Evolutionary conservation across 1,284 basidiomycete species (phyloP).

Genomic region (Taiwanofungus camphoratus): DNA sequence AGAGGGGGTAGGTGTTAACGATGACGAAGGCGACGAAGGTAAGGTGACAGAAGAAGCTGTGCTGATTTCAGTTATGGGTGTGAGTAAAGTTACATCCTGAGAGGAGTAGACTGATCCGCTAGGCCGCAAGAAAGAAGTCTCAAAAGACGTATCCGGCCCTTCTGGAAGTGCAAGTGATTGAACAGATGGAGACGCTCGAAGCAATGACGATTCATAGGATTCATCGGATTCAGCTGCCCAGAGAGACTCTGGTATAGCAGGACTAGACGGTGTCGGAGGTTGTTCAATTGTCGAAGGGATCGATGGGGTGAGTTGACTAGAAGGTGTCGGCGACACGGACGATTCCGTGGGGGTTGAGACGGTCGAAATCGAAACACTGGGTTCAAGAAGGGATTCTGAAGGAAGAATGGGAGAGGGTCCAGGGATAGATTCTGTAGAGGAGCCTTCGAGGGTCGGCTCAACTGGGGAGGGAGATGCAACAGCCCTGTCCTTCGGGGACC

Average conservation of each 20-base stretch:
- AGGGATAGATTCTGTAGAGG: constrained; percentile 17
- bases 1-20: constrained; percentile 26
- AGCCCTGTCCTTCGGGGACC: constrained; percentile 7
- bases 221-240: constrained; percentile 58
- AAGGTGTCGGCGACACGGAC: constrained; percentile 30
- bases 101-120: constrained; percentile 33
- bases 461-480: constrained; percentile 9
- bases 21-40: constrained; percentile 20
- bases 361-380: constrained; percentile 17
- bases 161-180: constrained; percentile 53
- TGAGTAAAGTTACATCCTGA: constrained; percentile 19
- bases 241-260: constrained; percentile 36
- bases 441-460: constrained; percentile 5
- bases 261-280: constrained; percentile 24
- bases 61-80: constrained; percentile 34
- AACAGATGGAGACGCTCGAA: constrained; percentile 61
- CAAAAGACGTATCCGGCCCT: constrained; percentile 55
- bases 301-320: constrained; percentile 27
- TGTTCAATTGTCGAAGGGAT: constrained; percentile 25
- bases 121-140: constrained; percentile 40
- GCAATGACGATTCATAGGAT: constrained; percentile 65
- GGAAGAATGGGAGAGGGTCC: constrained; percentile 24
- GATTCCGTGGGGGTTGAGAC: constrained; percentile 29
- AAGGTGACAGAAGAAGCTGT: constrained; percentile 20
- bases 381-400: constrained; percentile 14